phyloP scores from a whole-genome alignment of 2,329 filamentous ascomycete genomes.

The Ophiosphaerella herpotricha region DNA sequence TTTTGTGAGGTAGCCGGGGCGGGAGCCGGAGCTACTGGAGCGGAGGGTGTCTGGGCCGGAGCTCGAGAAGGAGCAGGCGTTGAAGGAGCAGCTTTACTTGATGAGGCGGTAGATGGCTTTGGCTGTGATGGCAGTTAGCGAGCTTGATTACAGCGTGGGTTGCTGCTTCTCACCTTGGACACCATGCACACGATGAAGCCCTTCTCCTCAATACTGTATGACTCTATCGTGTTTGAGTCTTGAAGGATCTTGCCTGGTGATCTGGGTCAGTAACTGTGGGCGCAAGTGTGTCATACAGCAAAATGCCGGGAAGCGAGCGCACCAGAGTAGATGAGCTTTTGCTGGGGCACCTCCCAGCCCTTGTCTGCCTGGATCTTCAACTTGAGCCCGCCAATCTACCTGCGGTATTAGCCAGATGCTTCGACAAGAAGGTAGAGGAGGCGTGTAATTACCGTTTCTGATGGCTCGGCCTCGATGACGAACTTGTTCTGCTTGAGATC shows the following conservation, averaged over 20 bases:
- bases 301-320: constrained; percentile 41
- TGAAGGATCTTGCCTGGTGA: constrained; percentile 90
- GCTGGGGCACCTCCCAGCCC: constrained; percentile 86
- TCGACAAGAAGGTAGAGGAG: constrained; percentile 17
- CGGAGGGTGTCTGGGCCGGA: constrained; percentile 54
- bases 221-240: constrained; percentile 94
- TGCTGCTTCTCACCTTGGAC: constrained; percentile 72
- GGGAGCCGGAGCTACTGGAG: constrained; percentile 59
- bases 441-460: constrained; percentile 72
- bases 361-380: constrained; percentile 90
- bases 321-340: constrained; percentile 99
- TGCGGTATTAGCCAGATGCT: constrained; percentile 16
- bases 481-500: constrained; percentile 99
- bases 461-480: constrained; percentile 89
- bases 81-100: constrained; percentile 58
- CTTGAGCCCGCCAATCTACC: constrained; percentile 85
- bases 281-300: constrained; percentile 13
- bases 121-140: constrained; percentile 58
- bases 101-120: constrained; percentile 65
- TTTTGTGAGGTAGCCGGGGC: constrained; percentile 56
- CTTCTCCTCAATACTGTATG: constrained; percentile 99
- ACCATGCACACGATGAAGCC: constrained; percentile 99
- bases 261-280: constrained; percentile 28
- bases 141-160: constrained; percentile 3
- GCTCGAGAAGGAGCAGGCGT: constrained; percentile 55